Conservation (phyloP, 805 yeast genomes). For the Blastobotrys muscicola region DNA sequence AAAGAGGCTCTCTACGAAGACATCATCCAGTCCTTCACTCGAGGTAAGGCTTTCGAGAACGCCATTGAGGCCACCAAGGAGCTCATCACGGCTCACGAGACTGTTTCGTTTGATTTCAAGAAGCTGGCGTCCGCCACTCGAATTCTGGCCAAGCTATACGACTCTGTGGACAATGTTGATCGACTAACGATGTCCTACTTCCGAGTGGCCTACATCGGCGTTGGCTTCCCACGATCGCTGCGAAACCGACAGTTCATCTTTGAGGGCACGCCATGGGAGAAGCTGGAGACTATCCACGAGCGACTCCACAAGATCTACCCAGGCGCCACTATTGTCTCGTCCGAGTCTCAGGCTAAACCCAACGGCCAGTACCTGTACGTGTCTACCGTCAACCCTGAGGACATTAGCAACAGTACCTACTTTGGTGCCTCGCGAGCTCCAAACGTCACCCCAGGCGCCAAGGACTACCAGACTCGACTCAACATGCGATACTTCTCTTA, state of each 20-base stretch:
- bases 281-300: conserved; percentile 72
- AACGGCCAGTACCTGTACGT: conserved; percentile 70
- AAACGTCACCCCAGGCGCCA: conserved; percentile 41
- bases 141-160: conserved; percentile 58
- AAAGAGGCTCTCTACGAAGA: conserved; percentile 61
- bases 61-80: conserved; percentile 74
- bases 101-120: conserved; percentile 61
- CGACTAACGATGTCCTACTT: conserved; percentile 69
- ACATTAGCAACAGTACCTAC: conserved; percentile 24
- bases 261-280: conserved; percentile 84
- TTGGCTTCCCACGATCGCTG: conserved; percentile 71
- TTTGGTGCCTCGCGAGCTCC: conserved; percentile 16
- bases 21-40: conserved; percentile 59
- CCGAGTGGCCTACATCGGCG: conserved; percentile 71
- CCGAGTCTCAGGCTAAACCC: conserved; percentile 49
- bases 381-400: conserved; percentile 60
- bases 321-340: conserved; percentile 62
- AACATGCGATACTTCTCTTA: conserved; percentile 61
- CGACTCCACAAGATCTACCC: conserved; percentile 67
- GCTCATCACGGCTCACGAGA: conserved; percentile 63
- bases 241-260: conserved; percentile 71
- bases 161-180: conserved; percentile 56
- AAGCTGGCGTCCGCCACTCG: conserved; percentile 66
- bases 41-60: conserved; percentile 67
- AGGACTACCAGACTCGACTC: conserved; percentile 67